These are phyloP conservation scores for Serendipita vermifera DNA, from an alignment of 768 basidiomycete genomes.

Conservation along the genomic window DNA sequence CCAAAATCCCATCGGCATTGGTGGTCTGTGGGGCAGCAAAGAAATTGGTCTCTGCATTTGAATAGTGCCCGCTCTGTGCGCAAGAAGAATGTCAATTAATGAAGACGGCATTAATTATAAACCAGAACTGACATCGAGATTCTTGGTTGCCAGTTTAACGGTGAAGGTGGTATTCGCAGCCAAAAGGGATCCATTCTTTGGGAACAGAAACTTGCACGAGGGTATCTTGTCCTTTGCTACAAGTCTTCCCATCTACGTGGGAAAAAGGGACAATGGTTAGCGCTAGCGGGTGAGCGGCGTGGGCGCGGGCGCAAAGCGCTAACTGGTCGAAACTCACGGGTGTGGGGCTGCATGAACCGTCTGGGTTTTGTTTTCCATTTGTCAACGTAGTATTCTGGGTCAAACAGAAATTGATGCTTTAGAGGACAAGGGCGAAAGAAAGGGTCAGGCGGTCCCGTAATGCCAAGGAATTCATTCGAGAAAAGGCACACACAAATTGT, in stretches of 20 bases:
- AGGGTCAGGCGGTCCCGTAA: neutral
- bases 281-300: too few relatives aligned
- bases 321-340: conserved; percentile 20
- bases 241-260: conserved; percentile 35
- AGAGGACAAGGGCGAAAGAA: neutral
- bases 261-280: neutral
- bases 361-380: conserved; percentile 38
- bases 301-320: too few relatives aligned
- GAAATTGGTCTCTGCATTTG: conserved; percentile 40
- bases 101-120: neutral
- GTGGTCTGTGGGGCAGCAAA: conserved; percentile 46
- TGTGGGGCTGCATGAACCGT: conserved; percentile 46
- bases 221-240: conserved; percentile 36
- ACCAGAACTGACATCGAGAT: neutral
- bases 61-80: conserved; percentile 42
- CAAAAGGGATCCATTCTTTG: conserved; percentile 36
- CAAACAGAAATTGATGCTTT: conserved; percentile 36
- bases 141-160: conserved; percentile 33
- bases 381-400: conserved; percentile 31
- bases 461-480: neutral
- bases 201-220: conserved; percentile 35
- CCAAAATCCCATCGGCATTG: conserved; percentile 37
- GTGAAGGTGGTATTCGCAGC: conserved; percentile 37
- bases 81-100: conserved; percentile 19
- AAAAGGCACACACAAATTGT: conserved; percentile 35